Evolutionary conservation across 768 basidiomycete genomes (phyloP).

Genomic region (Tephrocybe rancida): DNA sequence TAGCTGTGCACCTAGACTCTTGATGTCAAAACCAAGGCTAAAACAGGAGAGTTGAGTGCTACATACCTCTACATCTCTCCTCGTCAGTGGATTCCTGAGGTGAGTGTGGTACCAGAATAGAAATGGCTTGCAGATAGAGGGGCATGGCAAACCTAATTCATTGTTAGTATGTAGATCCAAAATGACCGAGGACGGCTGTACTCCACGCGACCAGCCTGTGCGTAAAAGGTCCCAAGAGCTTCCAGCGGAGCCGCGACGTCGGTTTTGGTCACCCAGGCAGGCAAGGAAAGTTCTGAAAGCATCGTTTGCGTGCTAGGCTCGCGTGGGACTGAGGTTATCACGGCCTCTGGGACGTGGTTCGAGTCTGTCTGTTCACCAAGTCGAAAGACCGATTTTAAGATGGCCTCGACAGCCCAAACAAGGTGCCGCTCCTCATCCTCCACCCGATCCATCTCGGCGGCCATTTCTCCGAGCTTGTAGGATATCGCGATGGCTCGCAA

Average conservation of each 20-base stretch:
- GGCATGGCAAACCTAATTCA: conserved; percentile 58
- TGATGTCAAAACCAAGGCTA: background rate
- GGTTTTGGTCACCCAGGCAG: conserved; percentile 58
- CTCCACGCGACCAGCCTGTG: conserved; percentile 56
- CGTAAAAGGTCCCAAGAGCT: conserved; percentile 65
- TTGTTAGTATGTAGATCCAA: conserved; percentile 5
- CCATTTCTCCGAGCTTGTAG: conserved; percentile 47
- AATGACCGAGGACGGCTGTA: conserved; percentile 29
- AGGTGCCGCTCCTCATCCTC: conserved; percentile 48
- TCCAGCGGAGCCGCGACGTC: conserved; percentile 73
- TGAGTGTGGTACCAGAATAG: conserved; percentile 56
- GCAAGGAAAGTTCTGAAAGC: conserved; percentile 56
- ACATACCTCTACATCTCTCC: conserved; percentile 61
- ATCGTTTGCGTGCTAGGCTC: conserved; percentile 29
- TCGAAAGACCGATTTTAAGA: conserved; percentile 37
- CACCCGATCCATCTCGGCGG: conserved; percentile 31
- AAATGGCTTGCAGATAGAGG: conserved; percentile 67
- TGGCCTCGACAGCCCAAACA: conserved; percentile 42
- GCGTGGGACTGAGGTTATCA: conserved; percentile 7
- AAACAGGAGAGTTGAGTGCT: background rate
- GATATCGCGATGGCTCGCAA: conserved; percentile 41
- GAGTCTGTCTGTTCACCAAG: conserved; percentile 10
- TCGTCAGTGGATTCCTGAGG: conserved; percentile 38
- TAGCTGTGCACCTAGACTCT: conserved; percentile 40
- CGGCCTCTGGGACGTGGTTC: background rate